These are phyloP conservation scores for Colletotrichum cuscutae DNA, from an alignment of 2,329 filamentous ascomycete genomes.

Conservation along the genomic window DNA sequence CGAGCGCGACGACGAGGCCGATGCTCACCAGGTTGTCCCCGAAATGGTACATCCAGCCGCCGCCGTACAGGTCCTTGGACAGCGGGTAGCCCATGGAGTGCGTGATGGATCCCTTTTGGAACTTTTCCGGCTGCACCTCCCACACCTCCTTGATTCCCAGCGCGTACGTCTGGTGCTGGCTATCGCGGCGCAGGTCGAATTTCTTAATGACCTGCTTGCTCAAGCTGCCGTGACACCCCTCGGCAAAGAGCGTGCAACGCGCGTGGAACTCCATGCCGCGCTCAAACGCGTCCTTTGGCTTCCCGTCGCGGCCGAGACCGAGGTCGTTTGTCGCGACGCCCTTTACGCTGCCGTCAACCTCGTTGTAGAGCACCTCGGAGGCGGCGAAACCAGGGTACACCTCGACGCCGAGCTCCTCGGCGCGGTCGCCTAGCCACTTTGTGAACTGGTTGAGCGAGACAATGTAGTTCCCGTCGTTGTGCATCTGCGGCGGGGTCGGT, in stretches of 20 bases:
- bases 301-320: slow-evolving; percentile 83
- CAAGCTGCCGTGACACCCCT: slow-evolving; percentile 95
- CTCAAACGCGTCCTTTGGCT: slow-evolving; percentile 91
- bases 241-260: slow-evolving; percentile 87
- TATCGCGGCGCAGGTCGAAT: slow-evolving; percentile 88
- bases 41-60: slow-evolving; percentile 99
- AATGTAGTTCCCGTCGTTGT: slow-evolving; percentile 98
- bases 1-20: slow-evolving; percentile 90
- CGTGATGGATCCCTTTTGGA: slow-evolving; percentile 83
- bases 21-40: slow-evolving; percentile 95
- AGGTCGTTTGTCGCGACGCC: slow-evolving; percentile 97
- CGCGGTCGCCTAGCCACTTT: slow-evolving; percentile 94
- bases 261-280: slow-evolving; percentile 99
- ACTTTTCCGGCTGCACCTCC: slow-evolving; percentile 95
- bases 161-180: slow-evolving; percentile 94
- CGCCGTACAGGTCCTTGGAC: slow-evolving; percentile 89
- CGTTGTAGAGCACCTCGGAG: slow-evolving; percentile 87
- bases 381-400: slow-evolving; percentile 97
- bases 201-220: slow-evolving; percentile 96
- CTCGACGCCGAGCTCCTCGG: slow-evolving; percentile 96
- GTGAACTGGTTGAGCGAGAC: slow-evolving; percentile 94
- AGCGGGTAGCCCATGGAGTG: slow-evolving; percentile 96
- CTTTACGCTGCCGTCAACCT: slow-evolving; percentile 83
- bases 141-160: slow-evolving; percentile 96
- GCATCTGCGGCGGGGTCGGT: slow-evolving; percentile 94